These are phyloP conservation scores for Lavandula angustifolia DNA, from an alignment of 257 asterid genomes.

Conservation along the genomic window DNA sequence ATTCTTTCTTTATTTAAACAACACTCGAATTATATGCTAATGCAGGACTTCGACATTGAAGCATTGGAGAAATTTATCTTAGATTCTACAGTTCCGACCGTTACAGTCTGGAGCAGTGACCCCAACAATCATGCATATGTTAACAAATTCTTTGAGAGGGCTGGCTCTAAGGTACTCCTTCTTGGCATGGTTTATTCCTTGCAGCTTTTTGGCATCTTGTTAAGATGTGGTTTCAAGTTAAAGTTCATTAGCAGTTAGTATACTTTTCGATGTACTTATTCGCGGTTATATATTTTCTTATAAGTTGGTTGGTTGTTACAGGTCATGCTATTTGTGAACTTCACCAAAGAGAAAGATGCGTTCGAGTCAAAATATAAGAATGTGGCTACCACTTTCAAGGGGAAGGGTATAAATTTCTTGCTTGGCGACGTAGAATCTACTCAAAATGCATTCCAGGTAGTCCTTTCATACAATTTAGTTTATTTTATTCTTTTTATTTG, in stretches of 20 bases:
- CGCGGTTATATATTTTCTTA: conserved; percentile 10
- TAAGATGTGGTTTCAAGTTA: not conserved
- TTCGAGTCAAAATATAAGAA: conserved; percentile 59
- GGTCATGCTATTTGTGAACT: conserved; percentile 79
- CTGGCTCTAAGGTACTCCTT: conserved; percentile 55
- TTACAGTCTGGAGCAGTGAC: conserved; percentile 59
- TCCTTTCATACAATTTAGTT: conserved; percentile 11
- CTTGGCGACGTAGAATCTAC: conserved; percentile 67
- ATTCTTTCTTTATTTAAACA: conserved; percentile 12
- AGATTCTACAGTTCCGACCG: conserved; percentile 54
- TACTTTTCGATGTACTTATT: not conserved
- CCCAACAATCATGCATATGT: conserved; percentile 54
- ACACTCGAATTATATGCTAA: conserved; percentile 13
- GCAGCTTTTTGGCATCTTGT: conserved; percentile 3
- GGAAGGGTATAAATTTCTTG: conserved; percentile 65
- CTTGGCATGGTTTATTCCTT: not conserved
- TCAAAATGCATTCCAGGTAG: conserved; percentile 66
- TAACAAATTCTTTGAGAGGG: conserved; percentile 53
- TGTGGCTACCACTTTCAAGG: conserved; percentile 63
- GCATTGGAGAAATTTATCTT: conserved; percentile 64
- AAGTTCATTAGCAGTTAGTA: not conserved
- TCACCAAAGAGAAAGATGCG: conserved; percentile 57
- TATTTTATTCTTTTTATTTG: not conserved
- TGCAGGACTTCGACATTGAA: conserved; percentile 67
- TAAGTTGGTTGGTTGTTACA: conserved; percentile 28